Base-by-base conservation (phyloP, 257 asterid species). In the Petunia secreta region DNA sequence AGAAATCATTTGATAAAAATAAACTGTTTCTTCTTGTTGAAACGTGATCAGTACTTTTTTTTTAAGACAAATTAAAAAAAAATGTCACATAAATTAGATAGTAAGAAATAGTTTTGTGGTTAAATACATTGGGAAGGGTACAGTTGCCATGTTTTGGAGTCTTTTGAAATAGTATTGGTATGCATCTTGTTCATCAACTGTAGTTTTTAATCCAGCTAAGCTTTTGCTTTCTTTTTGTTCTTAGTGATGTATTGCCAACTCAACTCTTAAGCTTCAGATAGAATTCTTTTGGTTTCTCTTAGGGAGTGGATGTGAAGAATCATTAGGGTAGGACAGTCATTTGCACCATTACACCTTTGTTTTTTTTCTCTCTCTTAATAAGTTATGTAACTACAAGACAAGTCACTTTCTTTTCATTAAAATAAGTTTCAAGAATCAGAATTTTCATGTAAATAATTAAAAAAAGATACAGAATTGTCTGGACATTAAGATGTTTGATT, bases 161-260 rank as follows among this genome's bases (percentile, higher is more conserved):
- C 82, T 78, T 76, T 52, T 84, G 79, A 73, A 75, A 80, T 25
- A 25, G 25, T 25, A 59, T 83, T 85, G 85, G 67, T 64, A 64
- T 67, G 64, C 65, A 79, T 83, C 84, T 54, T 77, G 80, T 62
- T 79, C 84, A 77, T 81, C 80, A 82, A 68, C 84, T 79, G 82
- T 84, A 76, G 60, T n/a, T 58, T 82, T 62, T 43, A 74, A 80
- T 85, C 89, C 89, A 86, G 88, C 90, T 82, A 86, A 85, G 86
- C 88, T 83, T 75, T 64, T 8, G 68, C 78, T 68, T 65, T 82
- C 80, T 78, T 85, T 85, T 84, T 85, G 82, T 86, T 86, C 87
- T 75, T 80, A 73, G 14, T 65, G 39, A 80, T 15, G 25, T 25
- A 25, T 25, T 25, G 25, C 25, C 25, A 25, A 71, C 25, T 88